Base-by-base conservation (phyloP, 352 stramenopile genomes). In the Globisporangium parvum region DNA sequence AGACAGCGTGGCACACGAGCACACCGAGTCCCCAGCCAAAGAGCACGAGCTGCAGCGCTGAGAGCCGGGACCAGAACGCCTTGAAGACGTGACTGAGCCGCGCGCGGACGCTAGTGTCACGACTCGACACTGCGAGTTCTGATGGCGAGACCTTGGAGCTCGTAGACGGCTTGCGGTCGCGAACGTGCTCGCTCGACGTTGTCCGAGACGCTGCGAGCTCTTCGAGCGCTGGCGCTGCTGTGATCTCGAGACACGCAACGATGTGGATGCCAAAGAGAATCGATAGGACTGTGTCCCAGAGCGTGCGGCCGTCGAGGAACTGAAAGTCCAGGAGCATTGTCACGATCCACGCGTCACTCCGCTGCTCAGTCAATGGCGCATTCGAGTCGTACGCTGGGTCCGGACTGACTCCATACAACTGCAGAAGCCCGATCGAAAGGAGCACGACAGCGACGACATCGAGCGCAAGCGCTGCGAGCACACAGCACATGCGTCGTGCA, bases 251-350 rank as follows among this genome's bases (percentile, higher is more conserved):
- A 3, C 31, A 21, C 24, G 31, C 20, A 11, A 35, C 44, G 35
- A 53, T 52, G 46, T 59, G 40, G 17, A 53, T 2, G 11, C 33
- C 31, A 37, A 53, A 35, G 20, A 20, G 23, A 40, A 59, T 37
- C 2, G 3, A 14, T 5, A 57, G 40, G 12, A 51, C 23, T 6
- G 28, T 37, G 14, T 6, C 23, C 8, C 52, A 20, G 15, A 37
- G 1, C 10, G 26, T 42, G 15, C 14, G 15, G 21, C 31, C 45
- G 2, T 49, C 44, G 2, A 53, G 26, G 11, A 53, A 53, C 54
- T 51, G 54, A 23, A 40, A 53, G n/a, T 48, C 26, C 23, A 54
- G 54, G 21, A 60, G 54, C 46, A 53, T 48, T 5, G n/a, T 39
- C 31, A 48, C 54, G 33, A 53, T 40, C 45, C 45, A 53, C 24